Base-by-base conservation (phyloP, 192 early-diverging fungal genomes). In the Spinellus fusiger region DNA sequence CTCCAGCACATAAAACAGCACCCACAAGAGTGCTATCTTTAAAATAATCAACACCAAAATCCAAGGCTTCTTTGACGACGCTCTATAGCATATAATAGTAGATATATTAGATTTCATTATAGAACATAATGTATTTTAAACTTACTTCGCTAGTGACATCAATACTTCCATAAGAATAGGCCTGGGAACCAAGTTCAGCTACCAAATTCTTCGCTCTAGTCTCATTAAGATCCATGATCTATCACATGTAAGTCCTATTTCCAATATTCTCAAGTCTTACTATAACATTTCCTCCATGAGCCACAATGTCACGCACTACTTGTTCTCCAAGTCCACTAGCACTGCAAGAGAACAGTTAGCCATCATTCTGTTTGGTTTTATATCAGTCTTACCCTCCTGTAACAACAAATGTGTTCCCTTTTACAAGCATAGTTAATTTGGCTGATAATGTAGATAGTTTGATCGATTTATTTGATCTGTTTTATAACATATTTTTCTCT, bases 321-420 rank as follows among this genome's bases (percentile, higher is more conserved):
- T 53, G 31, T 50, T 61, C 44, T 5, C 68, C 68, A 2, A 70
- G 50, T 15, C 68, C 68, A 29, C 68, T 60, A 20, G 68, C 61
- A 40, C 68, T 70, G 37, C n/a, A 23, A 35, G 8, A 51, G 2
- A 44, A 28, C 4, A 49, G 28, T 31, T 20, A 9, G 1, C 6
- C 27, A 32, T 2, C 31, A 32, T 38, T 37, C 13, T 9, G 35
- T 37, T 37, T 37, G 13, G 13, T 37, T 6, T 13, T 9, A 37
- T 13, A 13, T 13, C 13, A 37, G 35, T 37, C 75, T 48, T 74
- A 77, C 55, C 78, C 78, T 37, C 78, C 78, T 13, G 78, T 80
- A 27, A 80, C 78, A 49, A 80, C 63, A 60, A 77, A 80, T 3
- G 67, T 75, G 38, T 75, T 80, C 61, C 78, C 78, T 49, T 73